phyloP scores from a whole-genome alignment of 2,329 filamentous ascomycete genomes.

The Nemania diffusa region DNA sequence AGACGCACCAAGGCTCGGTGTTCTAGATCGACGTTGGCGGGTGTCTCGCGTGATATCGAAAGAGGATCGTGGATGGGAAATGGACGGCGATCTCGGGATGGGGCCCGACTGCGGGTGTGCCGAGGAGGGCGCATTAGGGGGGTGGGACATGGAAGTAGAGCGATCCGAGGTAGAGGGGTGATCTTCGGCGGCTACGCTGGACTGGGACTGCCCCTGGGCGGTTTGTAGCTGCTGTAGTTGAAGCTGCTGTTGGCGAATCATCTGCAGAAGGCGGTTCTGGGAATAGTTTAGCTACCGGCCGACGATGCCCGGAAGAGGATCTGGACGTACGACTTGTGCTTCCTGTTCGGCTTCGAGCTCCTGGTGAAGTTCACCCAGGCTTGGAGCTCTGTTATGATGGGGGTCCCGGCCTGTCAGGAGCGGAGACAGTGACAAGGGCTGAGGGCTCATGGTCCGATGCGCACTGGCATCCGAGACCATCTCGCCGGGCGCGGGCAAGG shows the following conservation, averaged over 20 bases:
- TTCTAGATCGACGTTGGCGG: constrained; percentile 66
- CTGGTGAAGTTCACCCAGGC: constrained; percentile 80
- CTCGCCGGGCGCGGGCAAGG: constrained; percentile 74
- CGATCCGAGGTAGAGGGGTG: constrained; percentile 59
- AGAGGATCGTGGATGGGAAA: constrained; percentile 64
- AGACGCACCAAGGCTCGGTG: constrained; percentile 65
- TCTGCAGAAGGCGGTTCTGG: constrained; percentile 78
- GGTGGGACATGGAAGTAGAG: constrained; percentile 52
- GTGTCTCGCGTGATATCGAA: constrained; percentile 68
- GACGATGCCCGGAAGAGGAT: not conserved
- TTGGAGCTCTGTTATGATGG: constrained; percentile 74
- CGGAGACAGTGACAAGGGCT: constrained; percentile 62
- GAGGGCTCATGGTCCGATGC: constrained; percentile 55
- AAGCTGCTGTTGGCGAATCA: constrained; percentile 80
- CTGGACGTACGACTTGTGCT: constrained; percentile 72
- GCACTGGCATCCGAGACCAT: constrained; percentile 63
- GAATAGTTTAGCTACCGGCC: not conserved
- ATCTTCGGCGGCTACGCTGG: constrained; percentile 61
- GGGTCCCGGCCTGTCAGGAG: constrained; percentile 60
- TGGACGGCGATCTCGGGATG: constrained; percentile 62
- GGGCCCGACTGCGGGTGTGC: constrained; percentile 55
- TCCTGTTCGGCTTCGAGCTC: constrained; percentile 84
- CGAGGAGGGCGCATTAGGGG: constrained; percentile 51
- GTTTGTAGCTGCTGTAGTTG: constrained; percentile 72
- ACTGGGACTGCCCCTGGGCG: constrained; percentile 54